These are phyloP conservation scores for Prunus salicina DNA, from an alignment of 306 rosid species.

Conservation along the genomic window DNA sequence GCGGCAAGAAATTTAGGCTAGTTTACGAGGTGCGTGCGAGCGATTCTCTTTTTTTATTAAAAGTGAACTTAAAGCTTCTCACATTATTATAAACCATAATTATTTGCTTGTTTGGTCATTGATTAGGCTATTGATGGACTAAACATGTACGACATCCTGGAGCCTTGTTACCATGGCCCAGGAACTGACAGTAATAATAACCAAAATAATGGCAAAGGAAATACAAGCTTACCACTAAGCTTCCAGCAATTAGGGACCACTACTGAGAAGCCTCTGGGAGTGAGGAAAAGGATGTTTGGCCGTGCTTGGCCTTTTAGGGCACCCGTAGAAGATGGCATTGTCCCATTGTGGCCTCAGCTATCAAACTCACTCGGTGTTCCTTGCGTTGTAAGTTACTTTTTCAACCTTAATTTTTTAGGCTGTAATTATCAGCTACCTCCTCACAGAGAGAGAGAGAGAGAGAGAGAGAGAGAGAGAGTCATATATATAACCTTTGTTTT, in stretches of 20 bases:
- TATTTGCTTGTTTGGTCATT: too few relatives aligned
- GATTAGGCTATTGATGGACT: slow-evolving; percentile 46
- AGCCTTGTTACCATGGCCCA: slow-evolving; percentile 59
- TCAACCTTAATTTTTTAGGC: background rate
- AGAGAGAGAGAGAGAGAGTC: too few relatives aligned
- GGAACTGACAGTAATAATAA: background rate
- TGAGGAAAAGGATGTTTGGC: slow-evolving; percentile 71
- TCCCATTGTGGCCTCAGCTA: slow-evolving; percentile 64
- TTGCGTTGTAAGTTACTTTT: slow-evolving; percentile 32
- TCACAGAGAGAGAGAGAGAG: too few relatives aligned
- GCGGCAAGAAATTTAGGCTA: slow-evolving; percentile 20
- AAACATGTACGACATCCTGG: slow-evolving; percentile 63
- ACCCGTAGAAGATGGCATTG: slow-evolving; percentile 50
- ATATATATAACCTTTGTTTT: background rate
- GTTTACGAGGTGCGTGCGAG: slow-evolving; percentile 32
- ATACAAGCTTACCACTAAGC: slow-evolving; percentile 46
- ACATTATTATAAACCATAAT: background rate
- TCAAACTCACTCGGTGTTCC: slow-evolving; percentile 18
- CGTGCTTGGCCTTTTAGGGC: slow-evolving; percentile 79
- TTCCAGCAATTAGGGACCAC: slow-evolving; percentile 56
- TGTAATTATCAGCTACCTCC: too few relatives aligned
- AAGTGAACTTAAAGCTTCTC: background rate
- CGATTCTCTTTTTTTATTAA: background rate
- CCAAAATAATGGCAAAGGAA: background rate
- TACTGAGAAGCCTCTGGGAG: slow-evolving; percentile 48